phyloP scores from a whole-genome alignment of 2,329 filamentous ascomycete genomes.

The Nemania serpens region DNA sequence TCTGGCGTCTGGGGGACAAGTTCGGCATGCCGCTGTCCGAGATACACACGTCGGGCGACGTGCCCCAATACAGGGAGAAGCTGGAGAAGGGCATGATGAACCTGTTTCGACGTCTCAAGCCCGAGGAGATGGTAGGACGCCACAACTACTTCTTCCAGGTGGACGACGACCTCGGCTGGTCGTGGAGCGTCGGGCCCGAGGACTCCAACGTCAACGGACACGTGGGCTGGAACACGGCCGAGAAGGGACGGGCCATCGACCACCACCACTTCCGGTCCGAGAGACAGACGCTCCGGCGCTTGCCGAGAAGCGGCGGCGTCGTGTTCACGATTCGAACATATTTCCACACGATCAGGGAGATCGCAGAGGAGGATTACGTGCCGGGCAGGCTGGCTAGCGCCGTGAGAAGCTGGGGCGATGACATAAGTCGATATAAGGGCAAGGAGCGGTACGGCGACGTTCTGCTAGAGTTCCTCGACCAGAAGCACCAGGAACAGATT shows the following conservation, averaged over 20 bases:
- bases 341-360: slow-evolving; percentile 71
- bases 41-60: slow-evolving; percentile 78
- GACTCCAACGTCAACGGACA: slow-evolving; percentile 54
- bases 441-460: slow-evolving; percentile 74
- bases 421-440: slow-evolving; percentile 79
- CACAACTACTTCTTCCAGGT: slow-evolving; percentile 92
- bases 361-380: slow-evolving; percentile 74
- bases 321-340: slow-evolving; percentile 83
- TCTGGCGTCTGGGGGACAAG: slow-evolving; percentile 84
- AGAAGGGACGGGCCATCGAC: slow-evolving; percentile 73
- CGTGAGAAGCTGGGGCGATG: slow-evolving; percentile 78
- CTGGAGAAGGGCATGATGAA: slow-evolving; percentile 45
- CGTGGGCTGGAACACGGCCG: slow-evolving; percentile 75
- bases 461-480: slow-evolving; percentile 75
- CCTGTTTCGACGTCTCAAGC: slow-evolving; percentile 75
- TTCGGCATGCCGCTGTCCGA: slow-evolving; percentile 77
- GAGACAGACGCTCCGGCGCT: slow-evolving; percentile 69
- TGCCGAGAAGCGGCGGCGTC: slow-evolving; percentile 61
- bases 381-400: slow-evolving; percentile 79
- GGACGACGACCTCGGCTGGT: slow-evolving; percentile 78
- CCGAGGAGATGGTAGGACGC: slow-evolving; percentile 65
- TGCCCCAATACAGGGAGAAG: slow-evolving; percentile 49
- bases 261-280: slow-evolving; percentile 80
- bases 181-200: slow-evolving; percentile 73
- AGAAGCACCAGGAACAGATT: slow-evolving; percentile 74